These are phyloP conservation scores for Cystobasidiopsis lactophilus DNA, from an alignment of 768 basidiomycete species.

Conservation along the genomic window DNA sequence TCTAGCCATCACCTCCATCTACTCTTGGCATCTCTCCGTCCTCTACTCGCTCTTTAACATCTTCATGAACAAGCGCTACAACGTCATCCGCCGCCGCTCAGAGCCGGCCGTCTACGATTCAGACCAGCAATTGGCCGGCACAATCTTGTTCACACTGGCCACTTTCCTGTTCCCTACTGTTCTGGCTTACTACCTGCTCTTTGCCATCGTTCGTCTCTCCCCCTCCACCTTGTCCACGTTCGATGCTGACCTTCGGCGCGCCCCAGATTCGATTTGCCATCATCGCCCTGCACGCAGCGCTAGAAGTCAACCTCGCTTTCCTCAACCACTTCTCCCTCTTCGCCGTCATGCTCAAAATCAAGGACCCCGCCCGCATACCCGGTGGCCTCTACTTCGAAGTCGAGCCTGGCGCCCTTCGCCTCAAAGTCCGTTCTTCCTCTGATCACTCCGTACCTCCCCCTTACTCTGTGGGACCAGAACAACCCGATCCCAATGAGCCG, in stretches of 20 bases:
- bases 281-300: conserved; percentile 37
- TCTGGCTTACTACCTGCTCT: conserved; percentile 61
- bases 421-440: too few relatives aligned
- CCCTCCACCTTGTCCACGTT: not conserved
- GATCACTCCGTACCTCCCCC: too few relatives aligned
- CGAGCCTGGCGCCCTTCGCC: too few relatives aligned
- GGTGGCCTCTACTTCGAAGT: conserved; percentile 29
- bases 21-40: conserved; percentile 37
- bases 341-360: conserved; percentile 55
- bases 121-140: conserved; percentile 86
- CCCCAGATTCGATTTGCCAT: conserved; percentile 36
- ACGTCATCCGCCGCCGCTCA: conserved; percentile 61
- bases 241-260: not conserved
- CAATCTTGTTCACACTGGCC: conserved; percentile 61
- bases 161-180: conserved; percentile 69
- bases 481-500: conserved; percentile 6
- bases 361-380: conserved; percentile 63
- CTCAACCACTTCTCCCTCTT: conserved; percentile 89
- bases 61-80: conserved; percentile 76
- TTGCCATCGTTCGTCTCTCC: conserved; percentile 32
- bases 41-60: conserved; percentile 61
- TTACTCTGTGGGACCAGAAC: conserved; percentile 9
- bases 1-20: conserved; percentile 38
- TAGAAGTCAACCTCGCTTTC: conserved; percentile 48
- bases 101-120: conserved; percentile 80